phyloP scores from a whole-genome alignment of 352 stramenopile species.

The Blastocystis sp. region DNA sequence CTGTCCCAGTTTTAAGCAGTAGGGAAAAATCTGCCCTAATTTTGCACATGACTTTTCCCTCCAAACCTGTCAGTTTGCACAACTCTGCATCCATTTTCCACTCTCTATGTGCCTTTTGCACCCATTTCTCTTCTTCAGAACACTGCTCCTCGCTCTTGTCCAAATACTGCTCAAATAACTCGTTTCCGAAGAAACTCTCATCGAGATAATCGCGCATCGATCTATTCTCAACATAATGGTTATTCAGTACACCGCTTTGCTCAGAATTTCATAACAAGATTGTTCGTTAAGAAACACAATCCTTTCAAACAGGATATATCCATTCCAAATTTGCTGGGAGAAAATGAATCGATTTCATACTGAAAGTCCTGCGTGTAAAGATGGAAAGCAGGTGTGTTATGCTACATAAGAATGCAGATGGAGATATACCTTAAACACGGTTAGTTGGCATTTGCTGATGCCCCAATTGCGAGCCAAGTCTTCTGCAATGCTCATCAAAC shows the following conservation, averaged over 20 bases:
- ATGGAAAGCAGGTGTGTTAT: background rate
- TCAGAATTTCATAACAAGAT: slow-evolving; percentile 53
- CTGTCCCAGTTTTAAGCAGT: background rate
- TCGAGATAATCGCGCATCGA: background rate
- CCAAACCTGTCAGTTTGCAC: no score
- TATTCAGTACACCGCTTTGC: background rate
- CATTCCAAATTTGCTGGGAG: background rate
- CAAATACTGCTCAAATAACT: background rate
- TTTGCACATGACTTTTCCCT: background rate
- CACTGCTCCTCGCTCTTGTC: background rate
- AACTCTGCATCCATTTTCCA: background rate
- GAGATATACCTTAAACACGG: slow-evolving; percentile 33
- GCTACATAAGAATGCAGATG: background rate
- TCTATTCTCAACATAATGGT: background rate
- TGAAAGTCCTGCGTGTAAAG: background rate
- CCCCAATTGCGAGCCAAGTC: background rate
- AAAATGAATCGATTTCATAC: slow-evolving; percentile 48
- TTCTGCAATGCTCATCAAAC: background rate
- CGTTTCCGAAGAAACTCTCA: background rate
- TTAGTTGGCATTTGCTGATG: slow-evolving; percentile 17
- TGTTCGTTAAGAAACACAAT: background rate
- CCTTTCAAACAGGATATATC: background rate
- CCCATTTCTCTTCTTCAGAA: background rate
- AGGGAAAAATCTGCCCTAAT: background rate
- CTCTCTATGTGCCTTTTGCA: background rate